phyloP scores from a whole-genome alignment of 148 eudicot species.

The Polygonum aviculare region DNA sequence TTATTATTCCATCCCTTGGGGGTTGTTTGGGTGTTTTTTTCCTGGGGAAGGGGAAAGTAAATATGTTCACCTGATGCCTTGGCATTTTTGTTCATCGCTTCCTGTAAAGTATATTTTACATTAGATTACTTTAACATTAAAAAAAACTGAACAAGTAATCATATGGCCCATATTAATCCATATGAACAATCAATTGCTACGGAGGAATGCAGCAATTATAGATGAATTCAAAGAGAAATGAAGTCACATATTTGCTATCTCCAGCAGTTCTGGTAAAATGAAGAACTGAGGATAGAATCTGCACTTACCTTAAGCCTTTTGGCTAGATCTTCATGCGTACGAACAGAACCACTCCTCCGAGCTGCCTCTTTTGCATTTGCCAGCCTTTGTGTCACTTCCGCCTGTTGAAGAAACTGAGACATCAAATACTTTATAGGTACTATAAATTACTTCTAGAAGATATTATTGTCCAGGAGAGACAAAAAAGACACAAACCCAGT shows the following conservation, averaged over 20 bases:
- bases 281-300: not conserved
- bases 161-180: not conserved
- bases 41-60: not conserved
- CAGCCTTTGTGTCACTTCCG: slow-evolving; percentile 84
- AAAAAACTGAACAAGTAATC: not conserved
- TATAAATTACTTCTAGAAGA: not conserved
- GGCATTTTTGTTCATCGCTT: slow-evolving; percentile 70
- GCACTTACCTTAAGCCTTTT: slow-evolving; percentile 71
- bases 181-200: not conserved
- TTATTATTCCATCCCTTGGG: not conserved
- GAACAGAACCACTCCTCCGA: slow-evolving; percentile 35
- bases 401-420: slow-evolving; percentile 35
- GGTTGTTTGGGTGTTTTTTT: not conserved
- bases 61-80: slow-evolving; percentile 52
- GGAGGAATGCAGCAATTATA: not conserved
- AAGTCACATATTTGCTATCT: not conserved
- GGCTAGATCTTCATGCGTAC: slow-evolving; percentile 80
- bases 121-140: not conserved
- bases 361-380: slow-evolving; percentile 52
- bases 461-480: not conserved
- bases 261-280: not conserved
- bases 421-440: not conserved
- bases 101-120: slow-evolving; percentile 39
- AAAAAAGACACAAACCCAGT: not conserved
- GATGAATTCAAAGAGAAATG: not conserved